Percentiles rank a stretch among this genome's conserved stretches.
These are phyloP conservation scores for Sedum album DNA, from an alignment of 164 flowering plant genomes.

Conservation along the genomic window DNA sequence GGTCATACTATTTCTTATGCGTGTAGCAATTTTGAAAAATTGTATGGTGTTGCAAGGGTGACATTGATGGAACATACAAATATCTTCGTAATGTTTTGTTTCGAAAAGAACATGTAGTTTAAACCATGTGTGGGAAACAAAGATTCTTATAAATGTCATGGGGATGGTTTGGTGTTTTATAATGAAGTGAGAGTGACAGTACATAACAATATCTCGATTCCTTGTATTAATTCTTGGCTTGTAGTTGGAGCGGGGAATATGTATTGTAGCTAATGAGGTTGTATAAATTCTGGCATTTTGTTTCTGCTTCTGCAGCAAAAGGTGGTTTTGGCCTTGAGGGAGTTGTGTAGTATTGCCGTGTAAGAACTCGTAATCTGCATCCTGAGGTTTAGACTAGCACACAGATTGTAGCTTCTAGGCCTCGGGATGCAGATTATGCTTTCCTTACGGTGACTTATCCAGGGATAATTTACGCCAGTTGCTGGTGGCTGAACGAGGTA, in stretches of 20 bases:
- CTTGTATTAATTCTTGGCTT: neutral
- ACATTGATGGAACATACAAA: neutral
- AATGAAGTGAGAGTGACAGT: neutral
- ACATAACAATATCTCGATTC: constrained; percentile 1
- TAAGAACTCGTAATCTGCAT: constrained; percentile 4
- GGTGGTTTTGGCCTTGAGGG: neutral
- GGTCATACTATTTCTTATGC: neutral
- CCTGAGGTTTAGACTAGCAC: constrained; percentile 2
- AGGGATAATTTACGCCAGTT: too few species aligned
- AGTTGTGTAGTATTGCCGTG: neutral
- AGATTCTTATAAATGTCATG: neutral
- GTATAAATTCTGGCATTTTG: neutral
- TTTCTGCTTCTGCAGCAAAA: neutral
- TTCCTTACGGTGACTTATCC: neutral
- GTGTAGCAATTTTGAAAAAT: neutral
- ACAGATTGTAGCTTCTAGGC: neutral
- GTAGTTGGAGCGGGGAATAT: neutral
- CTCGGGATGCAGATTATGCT: constrained; percentile 1
- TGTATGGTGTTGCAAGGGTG: neutral
- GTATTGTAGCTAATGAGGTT: neutral
- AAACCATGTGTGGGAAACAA: neutral
- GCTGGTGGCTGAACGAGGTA: too few species aligned
- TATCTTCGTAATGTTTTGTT: neutral
- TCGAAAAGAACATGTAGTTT: neutral
- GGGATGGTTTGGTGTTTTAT: neutral